Conservation (phyloP, 108 stramenopile genomes). For the Cyclostephanos invisitatus region DNA sequence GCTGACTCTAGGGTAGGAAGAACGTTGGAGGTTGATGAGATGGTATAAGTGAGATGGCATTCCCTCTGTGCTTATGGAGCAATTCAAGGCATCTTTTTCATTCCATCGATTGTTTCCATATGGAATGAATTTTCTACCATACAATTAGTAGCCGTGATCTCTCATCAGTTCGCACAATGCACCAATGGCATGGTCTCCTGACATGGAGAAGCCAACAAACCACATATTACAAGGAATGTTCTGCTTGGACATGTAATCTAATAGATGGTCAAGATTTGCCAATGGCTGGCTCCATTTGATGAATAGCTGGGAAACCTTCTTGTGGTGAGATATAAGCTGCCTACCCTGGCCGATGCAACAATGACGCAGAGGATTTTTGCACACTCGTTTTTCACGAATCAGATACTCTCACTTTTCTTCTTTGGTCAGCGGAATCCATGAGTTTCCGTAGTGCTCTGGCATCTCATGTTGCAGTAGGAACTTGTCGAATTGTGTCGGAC, state of each 20-base stretch:
- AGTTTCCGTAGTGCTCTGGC: neutral
- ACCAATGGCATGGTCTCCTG: conserved; percentile 4
- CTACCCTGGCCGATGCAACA: neutral
- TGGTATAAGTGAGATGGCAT: neutral
- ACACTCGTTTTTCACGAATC: neutral
- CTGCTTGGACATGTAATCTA: neutral
- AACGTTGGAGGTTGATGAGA: no score
- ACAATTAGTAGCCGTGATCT: neutral
- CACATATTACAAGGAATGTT: neutral
- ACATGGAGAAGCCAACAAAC: neutral
- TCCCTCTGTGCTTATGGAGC: neutral
- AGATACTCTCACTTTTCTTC: neutral
- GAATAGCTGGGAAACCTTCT: neutral
- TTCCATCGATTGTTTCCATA: neutral
- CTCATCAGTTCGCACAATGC: conserved; percentile 1
- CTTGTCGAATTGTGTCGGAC: no score
- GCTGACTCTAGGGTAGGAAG: no score
- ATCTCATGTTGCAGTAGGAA: no score
- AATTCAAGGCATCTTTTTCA: neutral
- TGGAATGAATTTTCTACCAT: neutral
- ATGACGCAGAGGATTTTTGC: neutral
- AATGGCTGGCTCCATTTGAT: conserved; percentile 2
- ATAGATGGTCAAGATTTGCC: neutral
- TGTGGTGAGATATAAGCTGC: neutral
- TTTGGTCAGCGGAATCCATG: neutral